phyloP scores from a whole-genome alignment of 306 rosid genomes.

The Calophaca sinica region DNA sequence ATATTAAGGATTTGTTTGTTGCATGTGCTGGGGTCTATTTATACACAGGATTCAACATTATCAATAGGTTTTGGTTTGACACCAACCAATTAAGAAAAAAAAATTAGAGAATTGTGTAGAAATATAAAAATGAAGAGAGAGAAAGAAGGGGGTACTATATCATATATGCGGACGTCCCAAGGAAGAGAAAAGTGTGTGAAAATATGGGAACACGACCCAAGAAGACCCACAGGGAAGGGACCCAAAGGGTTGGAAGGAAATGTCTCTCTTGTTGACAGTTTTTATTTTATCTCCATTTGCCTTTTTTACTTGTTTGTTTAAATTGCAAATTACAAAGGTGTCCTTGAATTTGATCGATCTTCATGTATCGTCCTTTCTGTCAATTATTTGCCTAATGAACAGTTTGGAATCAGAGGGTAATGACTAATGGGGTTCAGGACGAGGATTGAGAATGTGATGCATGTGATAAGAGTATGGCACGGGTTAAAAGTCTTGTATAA shows the following conservation, averaged over 20 bases:
- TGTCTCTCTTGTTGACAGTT: conserved; percentile 47
- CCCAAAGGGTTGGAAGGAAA: conserved; percentile 54
- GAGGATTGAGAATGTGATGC: conserved; percentile 60
- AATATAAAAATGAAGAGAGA: too few relatives aligned
- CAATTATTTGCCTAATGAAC: conserved; percentile 44
- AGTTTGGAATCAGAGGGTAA: conserved; percentile 26
- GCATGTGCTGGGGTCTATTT: conserved; percentile 78
- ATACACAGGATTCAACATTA: conserved; percentile 53
- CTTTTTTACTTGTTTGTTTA: neutral
- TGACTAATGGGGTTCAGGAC: conserved; percentile 28
- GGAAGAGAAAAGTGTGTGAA: conserved; percentile 62
- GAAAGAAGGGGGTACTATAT: too few relatives aligned
- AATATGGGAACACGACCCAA: conserved; percentile 76
- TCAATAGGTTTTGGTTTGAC: too few relatives aligned
- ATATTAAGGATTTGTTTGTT: conserved; percentile 54
- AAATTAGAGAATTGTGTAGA: too few relatives aligned
- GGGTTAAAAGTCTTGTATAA: conserved; percentile 40
- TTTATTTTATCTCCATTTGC: conserved; percentile 5
- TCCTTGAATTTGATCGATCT: conserved; percentile 5
- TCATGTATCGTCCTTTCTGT: neutral
- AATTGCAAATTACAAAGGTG: conserved; percentile 53
- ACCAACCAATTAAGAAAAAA: too few relatives aligned
- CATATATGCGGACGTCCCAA: conserved; percentile 52
- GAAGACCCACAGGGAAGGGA: conserved; percentile 54
- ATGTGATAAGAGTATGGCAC: conserved; percentile 75